Evolutionary conservation across 2,329 filamentous ascomycete genomes (phyloP).

Genomic region (Drechslera avenae): DNA sequence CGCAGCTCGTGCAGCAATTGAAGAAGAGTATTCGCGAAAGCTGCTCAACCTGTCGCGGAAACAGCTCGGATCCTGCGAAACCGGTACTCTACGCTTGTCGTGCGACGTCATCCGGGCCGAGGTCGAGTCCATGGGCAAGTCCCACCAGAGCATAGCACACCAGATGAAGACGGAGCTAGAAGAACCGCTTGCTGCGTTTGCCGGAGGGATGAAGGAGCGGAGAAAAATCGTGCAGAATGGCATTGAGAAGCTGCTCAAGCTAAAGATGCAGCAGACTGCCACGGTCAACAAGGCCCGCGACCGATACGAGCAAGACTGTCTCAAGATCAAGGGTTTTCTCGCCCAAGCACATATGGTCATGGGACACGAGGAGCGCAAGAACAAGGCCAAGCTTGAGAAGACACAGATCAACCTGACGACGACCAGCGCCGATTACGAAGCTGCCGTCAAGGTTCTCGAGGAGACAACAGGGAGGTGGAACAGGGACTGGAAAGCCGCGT

Average conservation of each 20-base stretch:
- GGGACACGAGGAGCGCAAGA: constrained; percentile 98
- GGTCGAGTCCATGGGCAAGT: constrained; percentile 90
- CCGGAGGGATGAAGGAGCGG: constrained; percentile 93
- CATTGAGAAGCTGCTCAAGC: constrained; percentile 91
- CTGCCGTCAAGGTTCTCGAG: constrained; percentile 88
- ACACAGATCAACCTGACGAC: constrained; percentile 93
- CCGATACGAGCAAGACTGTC: constrained; percentile 94
- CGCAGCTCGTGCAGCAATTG: constrained; percentile 84
- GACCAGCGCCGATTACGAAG: constrained; percentile 92
- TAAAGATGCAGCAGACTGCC: constrained; percentile 89
- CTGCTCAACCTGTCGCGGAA: constrained; percentile 85
- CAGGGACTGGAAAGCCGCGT: constrained; percentile 95
- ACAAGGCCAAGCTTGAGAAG: constrained; percentile 98
- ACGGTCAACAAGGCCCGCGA: constrained; percentile 95
- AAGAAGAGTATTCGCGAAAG: constrained; percentile 95
- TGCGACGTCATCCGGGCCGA: constrained; percentile 88
- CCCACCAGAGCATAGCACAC: constrained; percentile 83
- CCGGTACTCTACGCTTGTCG: constrained; percentile 80
- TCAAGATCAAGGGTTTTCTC: constrained; percentile 98
- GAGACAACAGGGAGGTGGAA: constrained; percentile 97
- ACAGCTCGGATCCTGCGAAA: constrained; percentile 84
- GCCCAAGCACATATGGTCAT: constrained; percentile 99
- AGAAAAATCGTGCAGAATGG: constrained; percentile 94
- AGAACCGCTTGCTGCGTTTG: constrained; percentile 88
- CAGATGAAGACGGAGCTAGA: constrained; percentile 98